A percentile compares a stretch with the other conserved stretches of the same genome.
Conservation (phyloP, 2,329 filamentous ascomycete genomes). For the Fusarium paranaense region DNA sequence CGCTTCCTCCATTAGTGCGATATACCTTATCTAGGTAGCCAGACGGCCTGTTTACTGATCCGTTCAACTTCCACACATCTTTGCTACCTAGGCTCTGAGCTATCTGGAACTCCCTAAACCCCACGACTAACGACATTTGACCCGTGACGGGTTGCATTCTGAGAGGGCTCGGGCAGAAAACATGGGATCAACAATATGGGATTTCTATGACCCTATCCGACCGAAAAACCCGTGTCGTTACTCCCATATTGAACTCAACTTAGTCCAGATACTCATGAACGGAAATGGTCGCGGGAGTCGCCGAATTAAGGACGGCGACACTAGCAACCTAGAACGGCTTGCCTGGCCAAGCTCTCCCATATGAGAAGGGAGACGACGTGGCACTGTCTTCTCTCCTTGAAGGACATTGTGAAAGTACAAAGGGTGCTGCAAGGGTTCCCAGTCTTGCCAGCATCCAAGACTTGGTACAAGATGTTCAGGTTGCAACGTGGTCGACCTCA, state of each 20-base stretch:
- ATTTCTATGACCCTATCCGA: neutral
- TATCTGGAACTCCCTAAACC: neutral
- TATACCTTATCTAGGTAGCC: neutral
- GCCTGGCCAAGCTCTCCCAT: neutral
- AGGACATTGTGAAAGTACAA: neutral
- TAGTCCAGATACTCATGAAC: neutral
- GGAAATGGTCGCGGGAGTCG: neutral
- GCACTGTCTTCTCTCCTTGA: neutral
- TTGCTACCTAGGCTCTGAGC: neutral
- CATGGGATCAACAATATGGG: no score
- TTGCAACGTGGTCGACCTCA: neutral
- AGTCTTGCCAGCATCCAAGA: neutral
- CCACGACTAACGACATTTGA: neutral
- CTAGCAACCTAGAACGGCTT: neutral
- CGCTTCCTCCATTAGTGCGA: neutral
- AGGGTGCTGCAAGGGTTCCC: neutral
- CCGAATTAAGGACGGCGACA: neutral
- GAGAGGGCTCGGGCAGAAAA: neutral
- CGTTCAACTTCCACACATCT: neutral
- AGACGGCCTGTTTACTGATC: neutral
- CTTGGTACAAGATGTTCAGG: neutral
- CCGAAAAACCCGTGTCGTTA: neutral
- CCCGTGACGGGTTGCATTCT: neutral
- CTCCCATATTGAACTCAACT: neutral
- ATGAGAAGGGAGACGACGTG: neutral